Evolutionary conservation across 805 yeast species (phyloP).

Genomic region (Lipomyces sp.): DNA sequence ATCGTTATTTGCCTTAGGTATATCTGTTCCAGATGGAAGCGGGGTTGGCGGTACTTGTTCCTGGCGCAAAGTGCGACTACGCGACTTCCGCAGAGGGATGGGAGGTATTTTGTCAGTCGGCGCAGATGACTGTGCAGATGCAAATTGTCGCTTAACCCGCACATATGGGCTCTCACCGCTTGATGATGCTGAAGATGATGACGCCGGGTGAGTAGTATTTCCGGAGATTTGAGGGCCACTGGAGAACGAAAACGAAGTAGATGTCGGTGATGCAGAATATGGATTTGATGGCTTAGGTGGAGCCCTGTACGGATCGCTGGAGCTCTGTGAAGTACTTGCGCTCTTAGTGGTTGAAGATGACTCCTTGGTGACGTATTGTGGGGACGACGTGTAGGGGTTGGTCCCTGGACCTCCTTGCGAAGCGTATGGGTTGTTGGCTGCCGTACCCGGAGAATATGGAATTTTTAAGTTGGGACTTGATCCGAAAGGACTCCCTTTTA

Average conservation of each 20-base stretch:
- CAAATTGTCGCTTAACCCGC: not conserved
- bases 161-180: conserved; percentile 4
- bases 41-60: conserved; percentile 9
- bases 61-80: conserved; percentile 16
- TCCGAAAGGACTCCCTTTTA: not conserved
- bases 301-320: not conserved
- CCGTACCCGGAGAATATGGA: conserved; percentile 5
- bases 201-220: not conserved
- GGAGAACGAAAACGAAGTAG: not conserved
- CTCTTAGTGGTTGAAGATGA: conserved; percentile 1
- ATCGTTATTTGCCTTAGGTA: not conserved
- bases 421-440: conserved; percentile 6
- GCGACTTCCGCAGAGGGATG: conserved; percentile 25
- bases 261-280: conserved; percentile 3
- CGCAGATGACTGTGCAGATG: not conserved
- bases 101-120: conserved; percentile 13
- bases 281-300: conserved; percentile 7
- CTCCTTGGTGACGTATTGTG: not conserved
- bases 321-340: not conserved
- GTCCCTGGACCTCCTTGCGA: not conserved
- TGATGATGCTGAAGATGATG: conserved; percentile 1
- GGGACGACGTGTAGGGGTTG: not conserved
- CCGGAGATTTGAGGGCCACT: not conserved
- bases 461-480: not conserved
- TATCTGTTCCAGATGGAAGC: conserved; percentile 7